Evolutionary conservation across 345 rosid genomes (phyloP).

Genomic region (Schrenkiella parvula): DNA sequence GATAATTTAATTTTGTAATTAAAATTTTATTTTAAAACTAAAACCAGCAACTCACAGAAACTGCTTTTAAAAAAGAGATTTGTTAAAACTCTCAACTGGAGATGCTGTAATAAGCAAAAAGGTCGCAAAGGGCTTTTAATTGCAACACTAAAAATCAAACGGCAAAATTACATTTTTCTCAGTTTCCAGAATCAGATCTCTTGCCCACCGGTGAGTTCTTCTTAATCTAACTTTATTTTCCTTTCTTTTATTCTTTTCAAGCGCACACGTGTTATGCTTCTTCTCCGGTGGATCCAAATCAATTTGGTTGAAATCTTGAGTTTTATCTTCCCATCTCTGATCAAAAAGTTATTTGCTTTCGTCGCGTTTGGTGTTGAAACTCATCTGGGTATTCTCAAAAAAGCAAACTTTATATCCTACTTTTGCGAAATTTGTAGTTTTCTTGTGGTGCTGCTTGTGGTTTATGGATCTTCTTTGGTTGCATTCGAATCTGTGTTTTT

Average conservation of each 20-base stretch:
- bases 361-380: neutral
- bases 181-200: conserved; percentile 12
- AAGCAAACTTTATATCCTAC: neutral
- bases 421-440: neutral
- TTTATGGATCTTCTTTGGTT: conserved; percentile 6
- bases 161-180: neutral
- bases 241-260: neutral
- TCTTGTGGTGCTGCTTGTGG: neutral
- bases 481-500: neutral
- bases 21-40: no score
- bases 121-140: neutral
- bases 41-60: no score
- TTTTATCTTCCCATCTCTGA: neutral
- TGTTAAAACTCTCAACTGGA: no score
- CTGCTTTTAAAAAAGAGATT: no score
- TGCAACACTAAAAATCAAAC: neutral
- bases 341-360: neutral
- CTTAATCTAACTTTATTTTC: neutral
- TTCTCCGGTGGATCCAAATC: conserved; percentile 7
- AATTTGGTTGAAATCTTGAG: neutral
- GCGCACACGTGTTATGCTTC: conserved; percentile 3
- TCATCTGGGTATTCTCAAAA: conserved; percentile 27
- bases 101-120: no score
- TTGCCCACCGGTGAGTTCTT: conserved; percentile 17
- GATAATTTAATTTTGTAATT: no score